phyloP scores from a whole-genome alignment of 257 asterid species.

The Solanum virginianum region DNA sequence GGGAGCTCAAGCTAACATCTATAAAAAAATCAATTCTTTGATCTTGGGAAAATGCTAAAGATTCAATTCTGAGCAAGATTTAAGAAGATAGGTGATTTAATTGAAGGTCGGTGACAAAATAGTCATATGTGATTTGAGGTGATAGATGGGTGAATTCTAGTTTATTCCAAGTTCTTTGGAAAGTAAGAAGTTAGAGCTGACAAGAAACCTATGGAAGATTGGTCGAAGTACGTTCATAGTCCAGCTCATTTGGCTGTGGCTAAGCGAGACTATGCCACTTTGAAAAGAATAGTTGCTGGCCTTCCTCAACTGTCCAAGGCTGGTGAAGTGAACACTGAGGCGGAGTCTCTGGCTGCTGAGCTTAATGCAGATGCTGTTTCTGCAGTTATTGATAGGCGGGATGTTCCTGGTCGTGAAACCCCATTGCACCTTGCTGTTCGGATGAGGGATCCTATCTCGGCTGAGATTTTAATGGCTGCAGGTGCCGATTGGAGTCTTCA shows the following conservation, averaged over 20 bases:
- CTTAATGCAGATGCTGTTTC: slow-evolving; percentile 69
- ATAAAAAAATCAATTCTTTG: neutral
- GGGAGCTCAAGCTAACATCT: slow-evolving; percentile 3
- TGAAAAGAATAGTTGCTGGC: slow-evolving; percentile 54
- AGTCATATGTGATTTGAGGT: neutral
- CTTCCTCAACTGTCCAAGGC: slow-evolving; percentile 81
- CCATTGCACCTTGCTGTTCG: slow-evolving; percentile 93
- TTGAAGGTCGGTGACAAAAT: neutral
- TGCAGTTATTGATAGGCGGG: slow-evolving; percentile 74
- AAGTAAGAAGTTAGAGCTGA: slow-evolving; percentile 4
- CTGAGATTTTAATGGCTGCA: slow-evolving; percentile 95
- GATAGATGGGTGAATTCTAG: slow-evolving; percentile 14
- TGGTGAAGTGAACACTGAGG: slow-evolving; percentile 79
- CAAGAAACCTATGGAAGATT: slow-evolving; percentile 57
- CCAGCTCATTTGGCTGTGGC: slow-evolving; percentile 84
- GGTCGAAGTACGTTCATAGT: slow-evolving; percentile 68
- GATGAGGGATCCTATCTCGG: slow-evolving; percentile 59
- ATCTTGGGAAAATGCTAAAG: slow-evolving; percentile 11
- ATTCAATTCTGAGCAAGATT: neutral
- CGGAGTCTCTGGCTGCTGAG: slow-evolving; percentile 81
- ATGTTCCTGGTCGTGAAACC: slow-evolving; percentile 95
- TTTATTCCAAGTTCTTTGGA: slow-evolving; percentile 10
- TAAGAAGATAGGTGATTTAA: neutral
- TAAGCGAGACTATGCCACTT: slow-evolving; percentile 45
- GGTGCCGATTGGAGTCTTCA: slow-evolving; percentile 99